Base-by-base conservation (phyloP, 2,329 filamentous ascomycete genomes). In the Xylaria sp. region DNA sequence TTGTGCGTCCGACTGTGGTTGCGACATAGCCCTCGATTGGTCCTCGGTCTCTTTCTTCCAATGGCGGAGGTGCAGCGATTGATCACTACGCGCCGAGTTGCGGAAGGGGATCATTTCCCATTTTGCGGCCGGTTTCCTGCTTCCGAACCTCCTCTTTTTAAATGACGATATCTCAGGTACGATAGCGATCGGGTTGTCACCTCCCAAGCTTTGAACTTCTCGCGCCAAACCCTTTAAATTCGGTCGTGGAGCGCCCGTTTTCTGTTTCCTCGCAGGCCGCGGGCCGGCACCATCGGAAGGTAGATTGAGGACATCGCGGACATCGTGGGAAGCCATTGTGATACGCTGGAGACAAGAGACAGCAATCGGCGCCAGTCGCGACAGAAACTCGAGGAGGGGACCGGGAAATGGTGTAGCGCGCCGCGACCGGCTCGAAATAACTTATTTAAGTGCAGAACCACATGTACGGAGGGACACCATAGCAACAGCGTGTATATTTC, bases 271-370 rank as follows among this genome's bases (percentile, higher is more conserved):
- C 51, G 87, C 82, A 48, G 90, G 88, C 70, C 90, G 82, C 62
- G 84, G 77, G 60, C 81, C 82, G 59, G 82, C 75, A 69, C 83
- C 81, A 36, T 89, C 90, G 74, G 89, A 83, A 58, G 91, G 90
- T 78, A 97, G 85, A 80, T 94, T 93, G 77, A 97, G 89, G 78
- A 97, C 93, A 79, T 97, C 93, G 82, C 92, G 93, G 74, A 97
- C 89, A 85, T 97, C 93, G 79, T 90, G 88, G 71, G 91, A 91
- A 69, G 90, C 86, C 90, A 93, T 93, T 71, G 75, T 84, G 76
- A 72, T n/a, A 45, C 14, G 17, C 42, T 21, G 32, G 2, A 62
- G 42, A 42, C 19, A 8, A 34, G 50, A 19, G 42, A 59, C 54
- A 19, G 45, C 27, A 47, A 60, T 60, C n/a, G 19, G 45, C 24